Base-by-base conservation (phyloP, 1,284 basidiomycete genomes). In the Rhodotorula glutinis region DNA sequence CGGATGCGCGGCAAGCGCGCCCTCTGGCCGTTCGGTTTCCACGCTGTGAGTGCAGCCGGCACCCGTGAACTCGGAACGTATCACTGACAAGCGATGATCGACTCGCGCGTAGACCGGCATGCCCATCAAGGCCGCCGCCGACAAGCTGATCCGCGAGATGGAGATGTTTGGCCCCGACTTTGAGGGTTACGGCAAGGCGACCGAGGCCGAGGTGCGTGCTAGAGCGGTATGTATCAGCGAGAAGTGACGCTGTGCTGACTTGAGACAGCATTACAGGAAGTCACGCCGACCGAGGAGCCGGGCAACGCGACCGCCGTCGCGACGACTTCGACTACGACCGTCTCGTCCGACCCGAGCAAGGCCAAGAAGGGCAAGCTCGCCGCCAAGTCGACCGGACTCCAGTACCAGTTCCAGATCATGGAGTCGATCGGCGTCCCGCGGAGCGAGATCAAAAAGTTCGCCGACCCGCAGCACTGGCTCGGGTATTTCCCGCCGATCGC, bases 401-500 rank as follows among this genome's bases (percentile, higher is more conserved):
- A 88, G 64, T 98, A 98, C 81, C 96, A 99, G 79, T 99, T 98
- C 85, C 95, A 98, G 83, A 98, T 98, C 79, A 90, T 98, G 87
- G 89, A 95, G 79, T 90, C 91, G 57, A 90, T 93, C 74, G 89
- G 79, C 59, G 88, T 98, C 17, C 90, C 92, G 30, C 85, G 88
- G 58, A 80, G 83, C 27, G 93, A 98, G 77, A 93, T 98, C 81
- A 93, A 95, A 79, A 88, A 91, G 79, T 99, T 99, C 75, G 91
- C 94, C 27, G 92, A 98, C 77, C 89, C 96, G 49, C 81, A 86
- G 72, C 83, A 95, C 80, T 99, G 96, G 96, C 82, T 96, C 75
- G 84, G 85, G 49, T 92, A 92, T 81, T 99, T 98, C 84, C 96
- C 95, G 63, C 95, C 95, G 40, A 96, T 98, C 76, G 93, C 92